A percentile compares a stretch with the other conserved stretches of the same genome.
Evolutionary conservation across 108 stramenopile genomes (phyloP).

Genomic region (Schizochytrium sp.): DNA sequence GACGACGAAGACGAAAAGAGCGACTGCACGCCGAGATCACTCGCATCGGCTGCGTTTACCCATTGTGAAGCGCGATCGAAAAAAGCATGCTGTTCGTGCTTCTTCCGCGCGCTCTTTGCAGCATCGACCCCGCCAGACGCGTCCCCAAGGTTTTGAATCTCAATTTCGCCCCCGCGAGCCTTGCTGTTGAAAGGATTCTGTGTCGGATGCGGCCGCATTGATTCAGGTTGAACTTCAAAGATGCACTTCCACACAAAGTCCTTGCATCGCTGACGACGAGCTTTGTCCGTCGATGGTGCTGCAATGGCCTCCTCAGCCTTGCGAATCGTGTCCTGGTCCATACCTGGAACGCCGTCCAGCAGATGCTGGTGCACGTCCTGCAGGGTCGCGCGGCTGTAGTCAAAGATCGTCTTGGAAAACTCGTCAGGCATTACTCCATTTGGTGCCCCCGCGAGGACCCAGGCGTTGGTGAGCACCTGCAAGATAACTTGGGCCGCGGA

Average conservation of each 20-base stretch:
- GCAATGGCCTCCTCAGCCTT: background rate
- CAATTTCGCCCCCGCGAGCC: background rate
- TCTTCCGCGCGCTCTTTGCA: background rate
- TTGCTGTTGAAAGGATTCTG: background rate
- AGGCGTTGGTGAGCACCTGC: background rate
- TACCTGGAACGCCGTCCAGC: background rate
- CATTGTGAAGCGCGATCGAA: background rate
- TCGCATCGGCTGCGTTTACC: background rate
- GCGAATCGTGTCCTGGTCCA: background rate
- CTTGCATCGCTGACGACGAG: background rate
- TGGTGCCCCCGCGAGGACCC: background rate
- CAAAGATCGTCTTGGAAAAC: background rate
- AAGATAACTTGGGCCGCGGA: background rate
- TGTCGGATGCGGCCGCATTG: background rate
- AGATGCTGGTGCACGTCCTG: background rate
- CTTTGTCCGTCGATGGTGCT: background rate
- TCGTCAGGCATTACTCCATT: background rate
- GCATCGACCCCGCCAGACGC: background rate
- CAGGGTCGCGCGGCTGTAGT: background rate
- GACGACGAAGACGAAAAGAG: background rate
- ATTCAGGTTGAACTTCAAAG: background rate
- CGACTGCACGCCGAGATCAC: background rate
- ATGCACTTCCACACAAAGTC: conserved; percentile 4
- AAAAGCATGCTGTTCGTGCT: background rate
- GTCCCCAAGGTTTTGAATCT: background rate